Evolutionary conservation across 164 flowering plant genomes (phyloP).

Genomic region (Vitis rupestris): DNA sequence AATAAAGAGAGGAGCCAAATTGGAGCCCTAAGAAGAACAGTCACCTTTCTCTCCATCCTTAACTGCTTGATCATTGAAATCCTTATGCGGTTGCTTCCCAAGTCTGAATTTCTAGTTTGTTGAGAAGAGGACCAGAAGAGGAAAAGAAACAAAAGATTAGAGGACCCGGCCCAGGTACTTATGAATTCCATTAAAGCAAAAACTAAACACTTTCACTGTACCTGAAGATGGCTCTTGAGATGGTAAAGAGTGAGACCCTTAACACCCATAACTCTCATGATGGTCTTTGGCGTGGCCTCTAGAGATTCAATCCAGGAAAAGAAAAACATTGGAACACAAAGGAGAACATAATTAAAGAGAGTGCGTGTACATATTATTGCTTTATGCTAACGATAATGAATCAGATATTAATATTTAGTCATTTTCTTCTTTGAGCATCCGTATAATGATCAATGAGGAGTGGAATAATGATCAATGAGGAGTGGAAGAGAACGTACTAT

Average conservation of each 20-base stretch:
- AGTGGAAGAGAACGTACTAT: slow-evolving; percentile 42
- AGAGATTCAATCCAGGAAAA: slow-evolving; percentile 11
- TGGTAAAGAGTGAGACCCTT: slow-evolving; percentile 99
- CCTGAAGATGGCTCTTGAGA: slow-evolving; percentile 99
- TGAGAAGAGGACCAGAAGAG: not conserved
- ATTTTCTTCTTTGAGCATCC: no score
- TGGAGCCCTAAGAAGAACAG: slow-evolving; percentile 10
- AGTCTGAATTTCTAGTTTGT: slow-evolving; percentile 86
- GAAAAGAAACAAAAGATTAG: not conserved
- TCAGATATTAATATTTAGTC: no score
- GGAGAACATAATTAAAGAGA: not conserved
- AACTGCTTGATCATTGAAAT: slow-evolving; percentile 79
- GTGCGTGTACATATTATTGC: not conserved
- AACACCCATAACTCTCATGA: slow-evolving; percentile 99
- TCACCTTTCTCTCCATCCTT: slow-evolving; percentile 69
- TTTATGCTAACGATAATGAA: no score
- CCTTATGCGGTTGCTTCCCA: slow-evolving; percentile 98
- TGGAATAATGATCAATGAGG: no score
- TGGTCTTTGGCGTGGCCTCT: slow-evolving; percentile 99
- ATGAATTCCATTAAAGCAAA: slow-evolving; percentile 4
- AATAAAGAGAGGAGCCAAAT: no score
- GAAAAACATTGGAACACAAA: slow-evolving; percentile 3
- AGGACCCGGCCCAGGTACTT: not conserved
- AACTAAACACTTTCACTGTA: slow-evolving; percentile 15
- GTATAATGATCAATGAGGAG: not conserved